Percentiles rank a stretch among this genome's conserved stretches.
Evolutionary conservation across 371 early-diverging fungal genomes (phyloP).

Genomic region (Polyrhizophydium stewartii): DNA sequence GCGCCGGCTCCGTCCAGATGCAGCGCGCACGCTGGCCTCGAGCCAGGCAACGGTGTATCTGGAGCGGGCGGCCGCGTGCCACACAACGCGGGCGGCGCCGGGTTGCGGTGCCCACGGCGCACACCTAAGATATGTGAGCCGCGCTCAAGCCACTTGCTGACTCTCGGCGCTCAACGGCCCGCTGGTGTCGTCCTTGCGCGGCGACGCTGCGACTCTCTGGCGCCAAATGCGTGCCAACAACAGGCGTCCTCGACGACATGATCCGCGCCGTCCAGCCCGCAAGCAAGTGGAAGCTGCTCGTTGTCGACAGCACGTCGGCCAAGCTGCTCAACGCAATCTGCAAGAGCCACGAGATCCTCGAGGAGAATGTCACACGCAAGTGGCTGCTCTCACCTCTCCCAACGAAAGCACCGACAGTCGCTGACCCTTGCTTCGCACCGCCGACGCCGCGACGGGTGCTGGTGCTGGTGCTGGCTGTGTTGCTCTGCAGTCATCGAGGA

Average conservation of each 20-base stretch:
- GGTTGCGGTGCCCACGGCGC: not conserved
- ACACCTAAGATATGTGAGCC: not conserved
- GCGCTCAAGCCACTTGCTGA: not conserved
- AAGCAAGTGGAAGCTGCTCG: constrained; percentile 75
- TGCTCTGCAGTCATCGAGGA: constrained; percentile 62
- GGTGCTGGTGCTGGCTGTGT: no score
- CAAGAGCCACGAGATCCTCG: constrained; percentile 89
- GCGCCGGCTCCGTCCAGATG: not conserved
- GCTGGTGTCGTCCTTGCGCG: not conserved
- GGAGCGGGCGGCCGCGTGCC: not conserved
- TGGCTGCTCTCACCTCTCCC: no score
- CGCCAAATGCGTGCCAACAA: not conserved
- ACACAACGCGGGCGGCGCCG: not conserved
- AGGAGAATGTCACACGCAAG: constrained; percentile 83
- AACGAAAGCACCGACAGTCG: no score
- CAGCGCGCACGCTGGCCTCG: not conserved
- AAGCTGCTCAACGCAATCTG: constrained; percentile 83
- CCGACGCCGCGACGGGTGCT: no score
- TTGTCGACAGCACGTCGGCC: constrained; percentile 80
- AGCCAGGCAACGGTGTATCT: not conserved
- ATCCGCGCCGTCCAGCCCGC: constrained; percentile 47
- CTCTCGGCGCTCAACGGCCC: not conserved
- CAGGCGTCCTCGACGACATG: constrained; percentile 53
- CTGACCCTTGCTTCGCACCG: no score
- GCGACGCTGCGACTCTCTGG: not conserved